Conservation (phyloP, 768 basidiomycete species). For the Xanthoconium purpureum region DNA sequence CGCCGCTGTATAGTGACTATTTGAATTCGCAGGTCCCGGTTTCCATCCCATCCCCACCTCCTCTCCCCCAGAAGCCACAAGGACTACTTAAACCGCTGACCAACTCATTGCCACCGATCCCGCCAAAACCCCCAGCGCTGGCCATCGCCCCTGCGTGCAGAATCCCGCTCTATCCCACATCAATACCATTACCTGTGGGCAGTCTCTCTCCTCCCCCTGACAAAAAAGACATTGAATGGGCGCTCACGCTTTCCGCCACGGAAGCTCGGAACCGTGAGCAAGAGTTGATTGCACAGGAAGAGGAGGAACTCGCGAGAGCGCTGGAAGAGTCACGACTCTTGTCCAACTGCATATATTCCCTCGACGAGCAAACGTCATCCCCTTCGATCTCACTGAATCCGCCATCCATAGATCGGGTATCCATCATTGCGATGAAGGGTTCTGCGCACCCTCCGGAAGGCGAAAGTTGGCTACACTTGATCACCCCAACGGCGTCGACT, state of each 20-base stretch:
- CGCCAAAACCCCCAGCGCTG: slow-evolving; percentile 36
- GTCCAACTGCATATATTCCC: slow-evolving; percentile 8
- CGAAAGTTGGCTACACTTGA: slow-evolving; percentile 32
- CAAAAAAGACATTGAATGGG: slow-evolving; percentile 47
- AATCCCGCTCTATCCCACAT: slow-evolving; percentile 34
- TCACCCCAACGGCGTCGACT: slow-evolving; percentile 26
- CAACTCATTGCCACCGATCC: slow-evolving; percentile 36
- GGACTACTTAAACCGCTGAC: slow-evolving; percentile 31
- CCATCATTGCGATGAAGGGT: slow-evolving; percentile 13
- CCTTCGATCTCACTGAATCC: slow-evolving; percentile 5
- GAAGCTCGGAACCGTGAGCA: slow-evolving; percentile 35
- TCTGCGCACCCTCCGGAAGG: slow-evolving; percentile 22
- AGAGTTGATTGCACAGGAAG: slow-evolving; percentile 41
- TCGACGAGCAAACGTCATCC: slow-evolving; percentile 7
- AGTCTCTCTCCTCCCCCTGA: slow-evolving; percentile 26
- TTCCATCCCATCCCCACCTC: slow-evolving; percentile 29
- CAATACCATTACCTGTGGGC: slow-evolving; percentile 23
- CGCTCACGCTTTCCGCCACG: slow-evolving; percentile 43
- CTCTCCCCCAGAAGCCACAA: slow-evolving; percentile 31
- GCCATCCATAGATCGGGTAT: slow-evolving; percentile 14
- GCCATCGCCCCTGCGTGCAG: slow-evolving; percentile 17
- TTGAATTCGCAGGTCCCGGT: slow-evolving; percentile 13
- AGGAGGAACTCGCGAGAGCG: slow-evolving; percentile 64
- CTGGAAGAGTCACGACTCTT: slow-evolving; percentile 50
- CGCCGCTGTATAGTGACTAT: slow-evolving; percentile 30